Evolutionary conservation across 2,329 filamentous ascomycete species (phyloP), one percentile per base, ranked within the genome.

Genomic region (Mycocentrospora acerina): DNA sequence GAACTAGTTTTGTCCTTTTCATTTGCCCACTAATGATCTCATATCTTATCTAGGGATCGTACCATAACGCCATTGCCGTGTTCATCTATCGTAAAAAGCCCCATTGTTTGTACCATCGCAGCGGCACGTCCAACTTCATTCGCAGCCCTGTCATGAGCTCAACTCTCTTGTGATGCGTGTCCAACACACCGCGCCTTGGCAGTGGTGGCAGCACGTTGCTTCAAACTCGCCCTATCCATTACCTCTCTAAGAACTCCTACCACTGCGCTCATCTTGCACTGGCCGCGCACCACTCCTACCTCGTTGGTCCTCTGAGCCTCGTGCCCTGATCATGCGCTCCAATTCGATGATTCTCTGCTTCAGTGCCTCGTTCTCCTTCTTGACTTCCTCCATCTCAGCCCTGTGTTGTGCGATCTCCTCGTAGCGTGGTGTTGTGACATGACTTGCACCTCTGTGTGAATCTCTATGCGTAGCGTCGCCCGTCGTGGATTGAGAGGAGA

Each of bases 381-480:
- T 75, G 24, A 72, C 73, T 35, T 71, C 68, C 45, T 76, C 73
- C 37, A 76, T 57, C 56, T 76, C 73, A 7, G 65, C 64, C 27
- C 66, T 60, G 30, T 73, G 70, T 31, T 67, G 59, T 30, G 70
- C 66, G 2, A 71, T 66, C 46, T 75, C 72, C 46, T 71, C 67
- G 29, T 69, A 70, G 19, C 67, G 42, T 2, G 65, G 60, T 18
- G 66, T 67, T 30, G 60, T 62, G n/a, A 69, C 60, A 24, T 65
- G 54, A 29, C 62, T 65, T 4, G 55, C 56, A 32, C 59, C 63
- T 24, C 58, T 48, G 32, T 53, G 5, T 22, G 47, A 33, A 33
- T 60, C 54, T 29, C 52, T 48, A 42, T 47, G 47, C 4, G 45
- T 40, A 4, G 53, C 35, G 33, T 61, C 60, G 30, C 48, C 48